Evolutionary conservation across 805 yeast genomes (phyloP).

Genomic region (Monosporozyma unispora): DNA sequence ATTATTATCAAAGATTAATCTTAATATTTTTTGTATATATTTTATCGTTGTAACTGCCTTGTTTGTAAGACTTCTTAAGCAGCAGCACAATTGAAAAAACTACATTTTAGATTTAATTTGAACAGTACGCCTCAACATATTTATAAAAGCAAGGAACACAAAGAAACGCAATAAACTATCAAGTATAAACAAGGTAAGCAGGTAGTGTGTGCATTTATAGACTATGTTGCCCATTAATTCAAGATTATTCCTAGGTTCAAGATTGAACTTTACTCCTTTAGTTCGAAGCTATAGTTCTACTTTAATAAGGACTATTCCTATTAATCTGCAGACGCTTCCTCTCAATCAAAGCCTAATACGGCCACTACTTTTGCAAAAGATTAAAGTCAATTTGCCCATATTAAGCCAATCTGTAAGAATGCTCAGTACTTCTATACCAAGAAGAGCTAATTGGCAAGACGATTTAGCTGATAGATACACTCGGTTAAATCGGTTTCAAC

Average conservation of each 20-base stretch:
- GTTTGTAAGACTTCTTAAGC: too few species aligned
- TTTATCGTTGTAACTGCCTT: not conserved
- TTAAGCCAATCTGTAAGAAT: not conserved
- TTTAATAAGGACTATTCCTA: not conserved
- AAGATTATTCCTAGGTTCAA: not conserved
- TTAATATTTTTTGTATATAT: too few species aligned
- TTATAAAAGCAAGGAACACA: too few species aligned
- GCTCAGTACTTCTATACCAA: not conserved
- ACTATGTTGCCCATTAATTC: not conserved
- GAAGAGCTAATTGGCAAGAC: slow-evolving; percentile 12
- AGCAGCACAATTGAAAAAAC: too few species aligned
- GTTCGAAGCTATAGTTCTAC: not conserved
- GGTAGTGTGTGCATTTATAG: not conserved
- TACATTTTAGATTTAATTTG: too few species aligned
- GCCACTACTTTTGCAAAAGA: not conserved
- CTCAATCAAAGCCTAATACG: not conserved
- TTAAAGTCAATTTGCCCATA: not conserved
- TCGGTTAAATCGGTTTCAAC: slow-evolving; percentile 27
- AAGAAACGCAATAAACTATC: too few species aligned
- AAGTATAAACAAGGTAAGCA: not conserved
- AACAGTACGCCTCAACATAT: too few species aligned
- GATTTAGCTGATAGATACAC: slow-evolving; percentile 17
- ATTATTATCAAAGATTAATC: too few species aligned
- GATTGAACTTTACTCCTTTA: not conserved
- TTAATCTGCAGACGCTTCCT: not conserved